These are phyloP conservation scores for Aspergillus pseudoterreus DNA, from an alignment of 2,329 filamentous ascomycete species.

Conservation along the genomic window DNA sequence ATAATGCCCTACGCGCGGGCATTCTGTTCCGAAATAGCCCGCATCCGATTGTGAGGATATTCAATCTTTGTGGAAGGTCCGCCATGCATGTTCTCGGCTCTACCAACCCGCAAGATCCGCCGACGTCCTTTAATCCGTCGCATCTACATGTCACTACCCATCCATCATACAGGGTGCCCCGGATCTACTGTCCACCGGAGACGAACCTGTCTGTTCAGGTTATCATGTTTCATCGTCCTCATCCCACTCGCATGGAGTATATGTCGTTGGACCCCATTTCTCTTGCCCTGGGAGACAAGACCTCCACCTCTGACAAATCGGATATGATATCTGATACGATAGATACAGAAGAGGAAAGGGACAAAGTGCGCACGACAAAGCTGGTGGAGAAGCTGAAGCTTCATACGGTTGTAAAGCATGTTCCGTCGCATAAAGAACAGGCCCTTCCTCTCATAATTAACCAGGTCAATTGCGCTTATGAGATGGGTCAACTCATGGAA, in stretches of 20 bases:
- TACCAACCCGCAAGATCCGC: conserved; percentile 60
- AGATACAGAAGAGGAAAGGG: conserved; percentile 69
- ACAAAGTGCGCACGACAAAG: conserved; percentile 60
- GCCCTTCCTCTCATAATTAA: conserved; percentile 78
- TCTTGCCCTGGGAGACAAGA: conserved; percentile 75
- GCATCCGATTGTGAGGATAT: conserved; percentile 75
- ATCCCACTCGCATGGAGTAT: conserved; percentile 90
- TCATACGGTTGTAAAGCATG: conserved; percentile 77
- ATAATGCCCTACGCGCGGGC: conserved; percentile 79
- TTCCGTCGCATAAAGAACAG: conserved; percentile 76
- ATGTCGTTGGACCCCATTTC: conserved; percentile 87
- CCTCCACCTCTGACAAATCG: conserved; percentile 31
- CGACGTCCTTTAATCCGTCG: conserved; percentile 58
- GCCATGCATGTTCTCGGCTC: conserved; percentile 83
- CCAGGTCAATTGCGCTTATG: conserved; percentile 94
- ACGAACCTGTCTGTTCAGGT: conserved; percentile 75
- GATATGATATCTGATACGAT: conserved; percentile 49
- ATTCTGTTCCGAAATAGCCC: conserved; percentile 78
- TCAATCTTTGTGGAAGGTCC: conserved; percentile 76
- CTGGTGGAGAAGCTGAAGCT: conserved; percentile 82
- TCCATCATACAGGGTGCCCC: conserved; percentile 56
- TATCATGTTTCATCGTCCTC: conserved; percentile 81
- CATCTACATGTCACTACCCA: conserved; percentile 63
- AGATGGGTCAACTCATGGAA: conserved; percentile 79
- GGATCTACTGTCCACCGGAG: conserved; percentile 64